A percentile compares a stretch with the other conserved stretches of the same genome.
Conservation (phyloP, 2,329 filamentous ascomycete species). For the Byssothecium circinans region DNA sequence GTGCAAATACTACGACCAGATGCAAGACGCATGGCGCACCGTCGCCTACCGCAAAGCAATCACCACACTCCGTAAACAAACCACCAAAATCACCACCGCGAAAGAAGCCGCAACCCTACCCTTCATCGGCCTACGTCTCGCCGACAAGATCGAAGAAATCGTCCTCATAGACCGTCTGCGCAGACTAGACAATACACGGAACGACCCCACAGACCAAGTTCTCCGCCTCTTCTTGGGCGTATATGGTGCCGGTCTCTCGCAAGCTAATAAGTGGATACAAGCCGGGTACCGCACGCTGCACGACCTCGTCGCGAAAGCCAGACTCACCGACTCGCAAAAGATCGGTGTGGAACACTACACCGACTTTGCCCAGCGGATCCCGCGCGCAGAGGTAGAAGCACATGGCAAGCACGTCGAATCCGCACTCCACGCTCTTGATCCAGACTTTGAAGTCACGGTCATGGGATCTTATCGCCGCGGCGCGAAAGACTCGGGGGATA, state of each 20-base stretch:
- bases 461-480: slow-evolving; percentile 86
- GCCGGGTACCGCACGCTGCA: slow-evolving; percentile 74
- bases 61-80: slow-evolving; percentile 68
- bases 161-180: slow-evolving; percentile 71
- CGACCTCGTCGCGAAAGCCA: slow-evolving; percentile 60
- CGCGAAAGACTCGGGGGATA: slow-evolving; percentile 72
- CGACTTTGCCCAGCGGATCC: slow-evolving; percentile 78
- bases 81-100: slow-evolving; percentile 64
- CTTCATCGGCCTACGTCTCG: slow-evolving; percentile 71
- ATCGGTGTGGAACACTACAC: slow-evolving; percentile 78
- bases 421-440: slow-evolving; percentile 63
- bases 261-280: slow-evolving; percentile 75
- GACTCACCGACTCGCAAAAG: slow-evolving; percentile 68
- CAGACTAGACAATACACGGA: slow-evolving; percentile 69
- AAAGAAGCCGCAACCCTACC: slow-evolving; percentile 69
- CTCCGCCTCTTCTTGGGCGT: slow-evolving; percentile 74
- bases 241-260: slow-evolving; percentile 73
- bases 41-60: slow-evolving; percentile 78
- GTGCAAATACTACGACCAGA: slow-evolving; percentile 73
- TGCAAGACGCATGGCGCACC: slow-evolving; percentile 76
- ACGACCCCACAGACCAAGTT: slow-evolving; percentile 65
- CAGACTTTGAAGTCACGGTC: slow-evolving; percentile 68
- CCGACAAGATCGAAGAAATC: slow-evolving; percentile 88
- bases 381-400: slow-evolving; percentile 71
- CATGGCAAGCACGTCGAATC: slow-evolving; percentile 67